Base-by-base conservation (phyloP, 2,329 filamentous ascomycete species). In the Cladophialophora psammophila region DNA sequence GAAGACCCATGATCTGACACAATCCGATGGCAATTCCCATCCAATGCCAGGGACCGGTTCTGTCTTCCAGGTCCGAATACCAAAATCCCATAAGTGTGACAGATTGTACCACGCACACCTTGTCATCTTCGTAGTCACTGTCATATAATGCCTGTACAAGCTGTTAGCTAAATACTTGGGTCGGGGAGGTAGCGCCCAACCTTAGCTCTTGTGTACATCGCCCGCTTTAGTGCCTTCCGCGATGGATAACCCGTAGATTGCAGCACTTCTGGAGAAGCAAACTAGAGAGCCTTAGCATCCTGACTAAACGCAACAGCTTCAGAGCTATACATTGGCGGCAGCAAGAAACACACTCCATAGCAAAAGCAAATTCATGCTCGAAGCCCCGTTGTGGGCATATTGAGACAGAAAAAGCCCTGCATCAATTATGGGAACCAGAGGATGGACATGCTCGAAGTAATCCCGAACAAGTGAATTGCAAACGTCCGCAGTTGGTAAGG, bases 41-140 rank as follows among this genome's bases (percentile, higher is more conserved):
- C 94, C 94, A 97, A 76, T 97, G 94, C 92, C 94, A 97, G 52
- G 93, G 97, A 77, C 97, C 94, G 78, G 97, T 97, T 77, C 96
- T 92, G 77, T 97, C 94, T 79, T 97, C 93, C 0, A 94, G 93
- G 9, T 93, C 96, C 79, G 97, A 93, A 78, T 97, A 97, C 91
- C 94, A 97, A 78, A 96, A 97, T 2, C 94, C 96, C 91, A 97
- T 93, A 65, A 97, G 85, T 20, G 97, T 84, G 26, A 97, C 84
- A 5, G 92, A 90, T 79, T 97, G 94, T 13, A 97, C 92, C 31
- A 97, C 86, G 32, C 93, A 88, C 66, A 97, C 89, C 61, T 93
- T 91, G 78, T 97, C 94, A 54, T 89, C 88, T 79, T 97, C 94
- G 78, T 96, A 96, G 78, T 98, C 94, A 72, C 96, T 95, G 77